Conservation (phyloP, 2,329 filamentous ascomycete species). For the Neoscytalidium dimidiatum region DNA sequence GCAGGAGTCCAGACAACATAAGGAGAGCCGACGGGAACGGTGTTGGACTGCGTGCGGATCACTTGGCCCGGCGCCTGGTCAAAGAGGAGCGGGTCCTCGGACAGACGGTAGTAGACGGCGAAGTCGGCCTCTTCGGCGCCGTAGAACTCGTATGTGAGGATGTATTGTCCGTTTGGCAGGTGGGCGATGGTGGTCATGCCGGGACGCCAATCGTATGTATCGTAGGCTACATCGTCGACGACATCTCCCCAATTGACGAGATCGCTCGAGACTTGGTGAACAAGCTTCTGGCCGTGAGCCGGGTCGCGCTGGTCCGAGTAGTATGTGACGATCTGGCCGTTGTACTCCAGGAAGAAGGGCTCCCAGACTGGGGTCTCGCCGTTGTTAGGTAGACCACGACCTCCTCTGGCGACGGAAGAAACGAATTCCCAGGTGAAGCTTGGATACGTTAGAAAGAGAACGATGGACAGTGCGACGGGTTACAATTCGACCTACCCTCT, state of each 20-base stretch:
- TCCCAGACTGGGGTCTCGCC: conserved; percentile 72
- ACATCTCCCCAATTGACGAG: conserved; percentile 60
- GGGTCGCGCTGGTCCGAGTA: conserved; percentile 70
- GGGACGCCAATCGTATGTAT: conserved; percentile 63
- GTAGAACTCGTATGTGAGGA: conserved; percentile 67
- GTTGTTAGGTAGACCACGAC: conserved; percentile 63
- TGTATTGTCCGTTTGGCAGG: conserved; percentile 62
- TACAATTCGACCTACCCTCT: conserved; percentile 44
- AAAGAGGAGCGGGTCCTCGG: conserved; percentile 50
- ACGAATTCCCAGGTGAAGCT: conserved; percentile 64
- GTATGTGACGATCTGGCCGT: conserved; percentile 64
- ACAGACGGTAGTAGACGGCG: conserved; percentile 56
- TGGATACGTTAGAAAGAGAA: not conserved
- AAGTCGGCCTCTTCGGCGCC: conserved; percentile 48
- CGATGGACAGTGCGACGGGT: not conserved
- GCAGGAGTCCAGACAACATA: conserved; percentile 56
- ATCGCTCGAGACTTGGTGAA: conserved; percentile 64
- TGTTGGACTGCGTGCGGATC: conserved; percentile 50
- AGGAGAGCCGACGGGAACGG: conserved; percentile 48
- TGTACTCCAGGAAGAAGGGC: conserved; percentile 63
- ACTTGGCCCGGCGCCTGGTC: conserved; percentile 40
- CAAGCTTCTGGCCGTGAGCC: conserved; percentile 67
- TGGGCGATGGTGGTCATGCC: conserved; percentile 67
- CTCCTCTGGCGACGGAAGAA: conserved; percentile 64
- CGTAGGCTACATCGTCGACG: conserved; percentile 64